Evolutionary conservation across 2,329 filamentous ascomycete species (phyloP).

Genomic region (Trichoderma atroviride): DNA sequence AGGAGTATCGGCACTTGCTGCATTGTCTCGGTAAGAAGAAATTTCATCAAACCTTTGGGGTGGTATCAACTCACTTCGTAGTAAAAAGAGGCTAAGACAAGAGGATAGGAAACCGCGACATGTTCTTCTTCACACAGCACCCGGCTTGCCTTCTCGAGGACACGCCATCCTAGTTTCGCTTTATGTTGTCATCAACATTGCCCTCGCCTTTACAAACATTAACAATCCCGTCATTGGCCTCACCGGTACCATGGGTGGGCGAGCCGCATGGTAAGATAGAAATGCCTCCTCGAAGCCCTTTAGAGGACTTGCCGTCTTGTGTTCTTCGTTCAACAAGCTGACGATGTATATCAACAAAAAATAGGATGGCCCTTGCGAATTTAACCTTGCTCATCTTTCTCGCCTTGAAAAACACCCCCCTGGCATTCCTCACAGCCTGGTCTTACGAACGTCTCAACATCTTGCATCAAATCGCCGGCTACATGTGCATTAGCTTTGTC

Average conservation of each 20-base stretch:
- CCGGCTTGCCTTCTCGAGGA: slow-evolving; percentile 38
- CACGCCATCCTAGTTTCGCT: slow-evolving; percentile 37
- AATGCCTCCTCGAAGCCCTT: not conserved
- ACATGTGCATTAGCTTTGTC: slow-evolving; percentile 49
- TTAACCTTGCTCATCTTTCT: slow-evolving; percentile 56
- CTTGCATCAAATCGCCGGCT: slow-evolving; percentile 58
- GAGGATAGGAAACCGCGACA: slow-evolving; percentile 36
- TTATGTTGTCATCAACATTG: slow-evolving; percentile 42
- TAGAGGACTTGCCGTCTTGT: not conserved
- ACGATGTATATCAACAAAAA: not conserved
- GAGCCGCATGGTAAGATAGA: slow-evolving; percentile 43
- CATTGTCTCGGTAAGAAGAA: slow-evolving; percentile 21
- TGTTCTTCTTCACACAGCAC: slow-evolving; percentile 34
- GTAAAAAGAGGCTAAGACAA: slow-evolving; percentile 3
- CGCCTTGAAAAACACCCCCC: slow-evolving; percentile 60
- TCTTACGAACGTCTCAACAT: slow-evolving; percentile 63
- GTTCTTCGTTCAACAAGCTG: not conserved
- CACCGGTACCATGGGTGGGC: slow-evolving; percentile 42
- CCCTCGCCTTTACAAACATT: slow-evolving; percentile 40
- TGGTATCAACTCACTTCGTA: not conserved
- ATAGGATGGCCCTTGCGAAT: slow-evolving; percentile 49
- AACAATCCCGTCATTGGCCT: slow-evolving; percentile 37
- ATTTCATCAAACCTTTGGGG: too few species aligned
- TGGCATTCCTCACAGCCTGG: slow-evolving; percentile 55
- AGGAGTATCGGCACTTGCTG: not conserved